Evolutionary conservation across 257 asterid genomes (phyloP).

Genomic region (Solanum tarapatanum): DNA sequence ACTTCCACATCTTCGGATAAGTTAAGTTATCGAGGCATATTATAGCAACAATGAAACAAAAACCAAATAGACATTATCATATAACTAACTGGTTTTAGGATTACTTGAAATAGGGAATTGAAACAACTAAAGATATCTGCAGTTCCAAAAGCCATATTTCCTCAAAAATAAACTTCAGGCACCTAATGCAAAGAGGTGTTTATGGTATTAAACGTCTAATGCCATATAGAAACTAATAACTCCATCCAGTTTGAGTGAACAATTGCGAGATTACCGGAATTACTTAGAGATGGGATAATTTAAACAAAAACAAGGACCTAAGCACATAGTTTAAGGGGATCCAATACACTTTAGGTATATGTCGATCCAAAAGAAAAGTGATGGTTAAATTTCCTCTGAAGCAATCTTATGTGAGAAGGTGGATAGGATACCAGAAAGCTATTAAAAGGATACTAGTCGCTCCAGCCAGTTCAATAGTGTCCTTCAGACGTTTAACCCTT

Average conservation of each 20-base stretch:
- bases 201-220: not conserved
- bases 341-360: not conserved
- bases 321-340: not conserved
- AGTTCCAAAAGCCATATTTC: not conserved
- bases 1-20: slow-evolving; percentile 48
- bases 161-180: not conserved
- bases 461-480: slow-evolving; percentile 58
- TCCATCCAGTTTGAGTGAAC: not conserved
- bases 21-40: slow-evolving; percentile 38
- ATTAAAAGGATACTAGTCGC: slow-evolving; percentile 68
- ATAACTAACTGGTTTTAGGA: not conserved
- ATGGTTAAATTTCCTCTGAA: not conserved
- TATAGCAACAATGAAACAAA: not conserved
- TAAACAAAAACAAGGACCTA: not conserved
- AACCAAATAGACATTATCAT: not conserved
- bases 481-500: slow-evolving; percentile 54
- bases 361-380: not conserved
- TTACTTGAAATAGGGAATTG: not conserved
- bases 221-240: not conserved
- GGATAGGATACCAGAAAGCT: not conserved
- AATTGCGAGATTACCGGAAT: not conserved
- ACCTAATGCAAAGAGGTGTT: not conserved
- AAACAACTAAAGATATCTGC: not conserved
- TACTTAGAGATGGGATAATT: not conserved
- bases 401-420: not conserved